Evolutionary conservation across 2,329 filamentous ascomycete genomes (phyloP), one percentile per base, ranked within the genome.

Genomic region (Verticillium dahliae): DNA sequence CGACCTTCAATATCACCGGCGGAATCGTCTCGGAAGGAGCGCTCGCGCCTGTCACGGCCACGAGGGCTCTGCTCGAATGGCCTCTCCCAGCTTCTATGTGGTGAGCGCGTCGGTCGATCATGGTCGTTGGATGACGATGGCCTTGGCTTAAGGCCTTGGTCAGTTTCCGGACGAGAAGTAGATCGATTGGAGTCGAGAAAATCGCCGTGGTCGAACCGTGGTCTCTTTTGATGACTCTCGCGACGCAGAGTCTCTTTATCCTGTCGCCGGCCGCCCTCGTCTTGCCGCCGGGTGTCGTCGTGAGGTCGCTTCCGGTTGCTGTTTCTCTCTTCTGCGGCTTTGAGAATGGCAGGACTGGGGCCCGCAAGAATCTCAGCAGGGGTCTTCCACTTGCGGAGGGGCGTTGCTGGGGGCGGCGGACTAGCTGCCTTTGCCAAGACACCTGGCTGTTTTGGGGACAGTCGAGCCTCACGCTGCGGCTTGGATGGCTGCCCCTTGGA

Each of bases 401-500:
- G 33, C 15, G 41, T 41, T 18, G 18, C n/a, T 34, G 31, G 31
- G 11, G 13, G 41, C 38, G 34, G 38, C 6, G 57, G 27, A 13
- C 15, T 50, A 10, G 22, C 27, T 22, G 45, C 31, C 14, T n/a
- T 18, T 3, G n/a, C 18, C 6, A 50, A 3, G 41, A n/a, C 41
- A 22, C 22, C 22, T 7, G n/a, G n/a, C n/a, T 50, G 41, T n/a
- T 27, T 50, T 7, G 15, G 55, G n/a, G 31, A 35, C 15, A 15
- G 55, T 13, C n/a, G 15, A 15, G 55, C 33, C 1, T 33, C 38
- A 4, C 5, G 15, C 11, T 50, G 6, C 3, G 6, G 41, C n/a
- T 22, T 50, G 6, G 58, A 45, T 2, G 27, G 14, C 9, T n/a
- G 60, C 18, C 65, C 67, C 54, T 69, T 65, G 56, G 62, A 65